phyloP scores from a whole-genome alignment of 2,329 filamentous ascomycete species.

The Akanthomyces muscarius region DNA sequence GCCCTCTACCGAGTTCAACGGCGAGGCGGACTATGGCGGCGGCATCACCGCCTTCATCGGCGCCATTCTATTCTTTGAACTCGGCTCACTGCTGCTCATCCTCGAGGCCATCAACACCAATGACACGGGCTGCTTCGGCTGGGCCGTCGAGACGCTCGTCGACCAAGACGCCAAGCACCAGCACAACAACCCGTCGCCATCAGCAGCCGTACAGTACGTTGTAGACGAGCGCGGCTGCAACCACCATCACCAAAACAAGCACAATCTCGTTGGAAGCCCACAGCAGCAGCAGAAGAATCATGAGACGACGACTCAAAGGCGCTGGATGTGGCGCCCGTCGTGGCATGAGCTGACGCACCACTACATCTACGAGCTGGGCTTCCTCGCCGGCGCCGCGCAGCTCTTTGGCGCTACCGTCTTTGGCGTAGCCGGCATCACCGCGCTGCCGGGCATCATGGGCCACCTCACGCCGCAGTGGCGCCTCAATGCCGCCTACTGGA shows the following conservation, averaged over 20 bases:
- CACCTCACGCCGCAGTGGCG: slow-evolving; percentile 37
- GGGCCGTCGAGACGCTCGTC: slow-evolving; percentile 10
- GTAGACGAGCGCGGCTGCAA: neutral
- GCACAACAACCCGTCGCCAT: too few species aligned
- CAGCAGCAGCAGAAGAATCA: neutral
- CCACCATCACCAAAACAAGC: slow-evolving; percentile 9
- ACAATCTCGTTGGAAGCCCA: slow-evolving; percentile 1
- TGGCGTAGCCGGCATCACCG: slow-evolving; percentile 38
- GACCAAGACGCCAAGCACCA: neutral
- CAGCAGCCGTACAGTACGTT: neutral
- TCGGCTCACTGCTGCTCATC: slow-evolving; percentile 1
- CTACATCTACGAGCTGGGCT: slow-evolving; percentile 53
- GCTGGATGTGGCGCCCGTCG: slow-evolving; percentile 11
- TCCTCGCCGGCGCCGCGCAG: slow-evolving; percentile 55
- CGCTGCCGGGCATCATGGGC: slow-evolving; percentile 55
- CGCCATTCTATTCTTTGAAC: neutral
- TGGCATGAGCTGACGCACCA: slow-evolving; percentile 9
- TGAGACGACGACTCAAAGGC: neutral
- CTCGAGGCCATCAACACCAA: slow-evolving; percentile 16
- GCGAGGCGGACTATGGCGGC: neutral
- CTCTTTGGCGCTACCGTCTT: slow-evolving; percentile 59
- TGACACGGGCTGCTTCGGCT: slow-evolving; percentile 12
- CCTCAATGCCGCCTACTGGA: slow-evolving; percentile 55
- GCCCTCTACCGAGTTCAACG: neutral
- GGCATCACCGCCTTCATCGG: slow-evolving; percentile 15